Evolutionary conservation across 495 filamentous ascomycete genomes (phyloP), one percentile per base, ranked within the genome.

Genomic region (Penicillium antarcticum): DNA sequence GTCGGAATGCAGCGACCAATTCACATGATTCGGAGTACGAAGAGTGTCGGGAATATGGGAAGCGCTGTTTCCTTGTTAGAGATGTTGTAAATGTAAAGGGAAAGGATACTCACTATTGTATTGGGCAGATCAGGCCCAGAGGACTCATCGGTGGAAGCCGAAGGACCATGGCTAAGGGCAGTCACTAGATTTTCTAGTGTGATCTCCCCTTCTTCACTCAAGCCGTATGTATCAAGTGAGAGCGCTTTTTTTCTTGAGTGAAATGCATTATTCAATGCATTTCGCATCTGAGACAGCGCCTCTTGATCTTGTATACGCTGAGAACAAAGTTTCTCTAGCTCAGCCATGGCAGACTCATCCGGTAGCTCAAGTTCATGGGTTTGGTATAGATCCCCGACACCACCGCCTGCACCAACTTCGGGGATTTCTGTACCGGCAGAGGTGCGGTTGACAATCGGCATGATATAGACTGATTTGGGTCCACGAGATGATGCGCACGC

Each of bases 11-110:
- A 4, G 73, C 57, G 4, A 95, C 74, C 0, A 97, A 68, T 51
- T 83, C 64, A 51, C 88, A 87, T 5, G 96, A 75, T 65, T 97
- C 92, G 0, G 71, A 69, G 44, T 92, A 90, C 0, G 89, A 96
- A 0, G 92, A 95, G 67, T 97, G 92, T 2, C 92, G 82, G 0
- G 92, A 92, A 60, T 92, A 97, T 4, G 91, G 89, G 52, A 97
- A 96, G 10, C 69, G 66, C 76, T 77, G 32, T 29, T 14, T 13
- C 2, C 12, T 1, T 4, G 21, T 48, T 34, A 62, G 60, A 45
- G 50, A 29, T 17, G n/a, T 29, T 11, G 4, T 23, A 9, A 19
- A 31, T 14, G n/a, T 17, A 26, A 44, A 9, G 0, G 13, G 21
- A n/a, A 17, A n/a, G 12, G 10, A 19, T 10, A 35, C 61, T 51